A percentile compares a stretch with the other conserved stretches of the same genome.
Conservation (phyloP, 1,139 yeast species). For the Candida sp. region DNA sequence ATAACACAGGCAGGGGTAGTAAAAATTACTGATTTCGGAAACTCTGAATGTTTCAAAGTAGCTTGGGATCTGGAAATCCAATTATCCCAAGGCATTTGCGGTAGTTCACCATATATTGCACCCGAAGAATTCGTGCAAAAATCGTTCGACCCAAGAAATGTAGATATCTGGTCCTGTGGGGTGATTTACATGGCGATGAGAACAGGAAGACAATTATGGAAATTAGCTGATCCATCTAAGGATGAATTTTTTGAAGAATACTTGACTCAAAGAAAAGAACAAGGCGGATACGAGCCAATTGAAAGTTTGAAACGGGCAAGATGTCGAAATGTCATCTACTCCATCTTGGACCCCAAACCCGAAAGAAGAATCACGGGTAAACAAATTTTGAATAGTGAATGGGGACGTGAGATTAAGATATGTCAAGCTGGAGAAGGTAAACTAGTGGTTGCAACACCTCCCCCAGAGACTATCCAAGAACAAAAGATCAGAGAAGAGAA, state of each 20-base stretch:
- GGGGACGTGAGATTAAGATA: slow-evolving; percentile 87
- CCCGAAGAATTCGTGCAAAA: slow-evolving; percentile 83
- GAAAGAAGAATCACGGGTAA: slow-evolving; percentile 81
- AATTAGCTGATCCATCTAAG: slow-evolving; percentile 66
- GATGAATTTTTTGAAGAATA: slow-evolving; percentile 82
- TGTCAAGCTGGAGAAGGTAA: slow-evolving; percentile 57
- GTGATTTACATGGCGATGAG: slow-evolving; percentile 98
- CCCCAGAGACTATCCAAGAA: not conserved
- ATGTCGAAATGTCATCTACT: slow-evolving; percentile 88
- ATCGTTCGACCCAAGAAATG: slow-evolving; percentile 86
- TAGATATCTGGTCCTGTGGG: slow-evolving; percentile 97
- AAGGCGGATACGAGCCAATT: slow-evolving; percentile 88
- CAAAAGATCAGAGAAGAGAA: not conserved
- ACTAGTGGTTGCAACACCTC: not conserved
- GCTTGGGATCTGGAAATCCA: slow-evolving; percentile 95
- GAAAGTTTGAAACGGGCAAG: slow-evolving; percentile 78
- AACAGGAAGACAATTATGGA: slow-evolving; percentile 94
- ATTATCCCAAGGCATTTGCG: slow-evolving; percentile 79
- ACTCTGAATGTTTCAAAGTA: slow-evolving; percentile 93
- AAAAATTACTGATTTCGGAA: slow-evolving; percentile 94
- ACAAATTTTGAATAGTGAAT: slow-evolving; percentile 87
- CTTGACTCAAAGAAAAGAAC: slow-evolving; percentile 70
- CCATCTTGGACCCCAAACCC: slow-evolving; percentile 90
- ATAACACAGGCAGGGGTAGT: slow-evolving; percentile 76
- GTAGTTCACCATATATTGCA: slow-evolving; percentile 91